Evolutionary conservation across 2,329 filamentous ascomycete genomes (phyloP), one percentile per base, ranked within the genome.

Genomic region (Teratosphaeria viscida): DNA sequence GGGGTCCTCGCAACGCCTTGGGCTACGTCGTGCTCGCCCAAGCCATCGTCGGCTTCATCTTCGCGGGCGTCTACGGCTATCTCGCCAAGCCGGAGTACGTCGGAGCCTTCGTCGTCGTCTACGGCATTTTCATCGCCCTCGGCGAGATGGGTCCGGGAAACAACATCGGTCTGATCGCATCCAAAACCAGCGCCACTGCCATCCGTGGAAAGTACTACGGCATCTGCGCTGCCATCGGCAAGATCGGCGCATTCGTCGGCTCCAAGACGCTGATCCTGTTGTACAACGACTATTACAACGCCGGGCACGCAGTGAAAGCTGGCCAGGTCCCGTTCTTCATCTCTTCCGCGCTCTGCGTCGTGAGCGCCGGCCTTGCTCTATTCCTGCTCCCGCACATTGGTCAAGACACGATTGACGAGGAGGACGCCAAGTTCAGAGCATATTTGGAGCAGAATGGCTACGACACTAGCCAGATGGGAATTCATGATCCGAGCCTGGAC

Each of bases 301-400:
- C 80, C 19, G 65, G 63, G 0, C 70, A 78, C 58, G 74, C 75
- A 0, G 75, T 82, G 23, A 79, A 75, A 59, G 71, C 67, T 32
- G 89, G 89, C 0, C 90, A 96, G 71, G 90, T 95, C 65, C 91
- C 91, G 0, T 96, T 96, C 76, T 96, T 85, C 73, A 89, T 96
- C n/a, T 35, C 39, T 86, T 86, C 1, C 88, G 86, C 47, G 27
- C 74, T 96, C 59, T 94, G 89, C 65, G 74, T 95, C n/a, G 77
- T 96, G 55, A 86, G 85, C 2, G 90, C 89, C 0, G 74, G 76
- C 10, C 72, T 92, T 32, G 83, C 84, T 1, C 82, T 90, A 66
- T 58, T 55, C 56, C 81, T 82, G 60, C 73, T 96, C 56, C 92
- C 92, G 0, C 76, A 89, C 55, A 87, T 96, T 53, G 59, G 59